A percentile compares a stretch with the other conserved stretches of the same genome.
Evolutionary conservation across 73 alveolate species (phyloP).

Genomic region (Paramecium caudatum): DNA sequence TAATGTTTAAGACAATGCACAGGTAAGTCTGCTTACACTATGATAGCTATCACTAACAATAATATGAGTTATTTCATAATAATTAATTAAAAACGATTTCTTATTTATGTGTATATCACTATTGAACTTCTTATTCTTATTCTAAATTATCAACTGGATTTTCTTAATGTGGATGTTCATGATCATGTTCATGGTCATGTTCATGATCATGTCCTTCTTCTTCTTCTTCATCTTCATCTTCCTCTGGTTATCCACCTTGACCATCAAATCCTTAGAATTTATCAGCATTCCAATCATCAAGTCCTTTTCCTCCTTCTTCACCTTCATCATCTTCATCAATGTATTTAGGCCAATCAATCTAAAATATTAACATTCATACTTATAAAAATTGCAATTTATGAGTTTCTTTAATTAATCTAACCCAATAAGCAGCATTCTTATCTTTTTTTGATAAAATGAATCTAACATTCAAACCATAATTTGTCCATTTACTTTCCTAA

Average conservation of each 20-base stretch:
- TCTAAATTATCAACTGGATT: no score
- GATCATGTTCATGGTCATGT: no score
- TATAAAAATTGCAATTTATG: slow-evolving; percentile 58
- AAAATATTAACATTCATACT: slow-evolving; percentile 74
- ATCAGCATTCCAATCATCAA: slow-evolving; percentile 81
- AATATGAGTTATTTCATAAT: no score
- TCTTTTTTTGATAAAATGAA: slow-evolving; percentile 78
- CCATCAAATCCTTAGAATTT: slow-evolving; percentile 80
- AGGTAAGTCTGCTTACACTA: slow-evolving; percentile 62
- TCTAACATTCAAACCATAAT: slow-evolving; percentile 66
- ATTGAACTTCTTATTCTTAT: no score
- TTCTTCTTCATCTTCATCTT: slow-evolving; percentile 81
- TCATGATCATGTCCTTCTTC: no score
- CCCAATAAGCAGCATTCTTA: slow-evolving; percentile 84
- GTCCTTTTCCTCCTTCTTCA: slow-evolving; percentile 84
- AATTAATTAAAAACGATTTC: no score
- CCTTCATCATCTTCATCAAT: slow-evolving; percentile 86
- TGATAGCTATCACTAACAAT: no score
- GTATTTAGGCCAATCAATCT: slow-evolving; percentile 82
- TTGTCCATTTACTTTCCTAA: slow-evolving; percentile 74
- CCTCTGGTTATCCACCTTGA: slow-evolving; percentile 50
- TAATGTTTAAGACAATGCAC: slow-evolving; percentile 62
- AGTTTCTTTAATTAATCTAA: slow-evolving; percentile 81
- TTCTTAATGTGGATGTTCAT: no score
- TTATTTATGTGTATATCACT: no score